Percentiles rank a stretch among this genome's conserved stretches.
Evolutionary conservation across 805 yeast genomes (phyloP).

Genomic region (Ogataea degrootiae): DNA sequence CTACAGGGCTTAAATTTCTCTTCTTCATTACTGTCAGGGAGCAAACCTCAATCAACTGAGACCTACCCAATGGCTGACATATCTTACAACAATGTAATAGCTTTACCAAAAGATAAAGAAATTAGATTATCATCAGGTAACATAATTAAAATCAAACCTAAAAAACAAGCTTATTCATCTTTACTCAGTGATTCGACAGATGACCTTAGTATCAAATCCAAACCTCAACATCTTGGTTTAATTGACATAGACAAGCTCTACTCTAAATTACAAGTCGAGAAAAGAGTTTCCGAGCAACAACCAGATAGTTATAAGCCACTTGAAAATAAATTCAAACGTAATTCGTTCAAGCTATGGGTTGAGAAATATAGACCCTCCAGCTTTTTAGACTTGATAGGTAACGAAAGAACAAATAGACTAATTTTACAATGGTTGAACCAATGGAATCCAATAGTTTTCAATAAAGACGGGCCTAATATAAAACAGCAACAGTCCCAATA

Average conservation of each 20-base stretch:
- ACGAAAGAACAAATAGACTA: conserved; percentile 56
- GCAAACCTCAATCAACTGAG: neutral
- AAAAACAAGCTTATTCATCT: neutral
- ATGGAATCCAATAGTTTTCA: conserved; percentile 60
- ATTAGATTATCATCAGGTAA: conserved; percentile 21
- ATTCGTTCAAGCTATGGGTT: conserved; percentile 35
- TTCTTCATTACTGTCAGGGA: conserved; percentile 11
- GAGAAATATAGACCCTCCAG: conserved; percentile 65
- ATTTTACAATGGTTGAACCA: conserved; percentile 60
- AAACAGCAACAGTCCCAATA: neutral
- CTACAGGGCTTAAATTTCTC: conserved; percentile 14
- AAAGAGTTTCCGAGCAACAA: conserved; percentile 13
- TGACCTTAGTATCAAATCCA: neutral
- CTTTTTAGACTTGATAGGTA: conserved; percentile 67
- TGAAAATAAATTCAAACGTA: conserved; percentile 8
- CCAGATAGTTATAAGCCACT: conserved; percentile 4
- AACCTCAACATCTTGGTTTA: conserved; percentile 11
- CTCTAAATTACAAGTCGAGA: conserved; percentile 19
- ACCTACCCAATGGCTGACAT: conserved; percentile 1
- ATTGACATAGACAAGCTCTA: conserved; percentile 22
- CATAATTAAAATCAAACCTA: conserved; percentile 17
- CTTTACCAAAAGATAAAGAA: conserved; percentile 8
- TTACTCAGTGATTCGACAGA: neutral
- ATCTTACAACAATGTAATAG: conserved; percentile 2
- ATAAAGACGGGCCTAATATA: conserved; percentile 28